Conservation (phyloP, 495 filamentous ascomycete species). For the Collariella sp. region DNA sequence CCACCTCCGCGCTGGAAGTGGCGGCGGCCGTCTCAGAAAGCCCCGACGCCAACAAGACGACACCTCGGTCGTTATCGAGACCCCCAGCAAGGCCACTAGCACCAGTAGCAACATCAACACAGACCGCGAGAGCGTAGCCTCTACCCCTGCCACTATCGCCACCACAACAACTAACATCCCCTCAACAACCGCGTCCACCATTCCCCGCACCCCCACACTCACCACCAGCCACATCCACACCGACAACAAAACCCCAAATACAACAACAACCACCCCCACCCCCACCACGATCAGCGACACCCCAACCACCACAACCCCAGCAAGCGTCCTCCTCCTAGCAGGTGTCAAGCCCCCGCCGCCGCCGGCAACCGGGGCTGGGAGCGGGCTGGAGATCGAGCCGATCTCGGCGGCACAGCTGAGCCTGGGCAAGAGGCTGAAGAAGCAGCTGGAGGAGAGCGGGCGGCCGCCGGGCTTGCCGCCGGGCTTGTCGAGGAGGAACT, state of each 20-base stretch:
- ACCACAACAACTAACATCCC: too few species aligned
- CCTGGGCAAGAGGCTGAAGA: constrained; percentile 38
- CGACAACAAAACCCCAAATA: too few species aligned
- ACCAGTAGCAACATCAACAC: constrained; percentile 21
- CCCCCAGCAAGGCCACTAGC: neutral
- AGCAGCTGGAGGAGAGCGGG: constrained; percentile 26
- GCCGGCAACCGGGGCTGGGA: too few species aligned
- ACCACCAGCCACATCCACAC: too few species aligned
- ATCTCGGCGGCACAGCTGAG: constrained; percentile 38
- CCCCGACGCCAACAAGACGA: neutral
- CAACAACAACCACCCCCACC: too few species aligned
- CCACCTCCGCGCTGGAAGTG: neutral
- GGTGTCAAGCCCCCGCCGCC: too few species aligned
- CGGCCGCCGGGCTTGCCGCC: too few species aligned
- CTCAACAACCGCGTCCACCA: too few species aligned
- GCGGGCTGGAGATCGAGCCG: constrained; percentile 22
- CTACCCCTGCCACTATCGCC: constrained; percentile 6
- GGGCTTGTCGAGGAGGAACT: constrained; percentile 20
- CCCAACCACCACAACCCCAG: too few species aligned
- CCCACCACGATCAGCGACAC: too few species aligned
- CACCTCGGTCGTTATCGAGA: neutral
- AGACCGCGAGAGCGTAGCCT: constrained; percentile 30
- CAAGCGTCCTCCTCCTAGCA: too few species aligned
- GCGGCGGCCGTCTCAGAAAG: neutral
- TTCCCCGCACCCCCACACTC: too few species aligned